Conservation (phyloP, 2,329 filamentous ascomycete genomes). For the Aspergillus sp. region DNA sequence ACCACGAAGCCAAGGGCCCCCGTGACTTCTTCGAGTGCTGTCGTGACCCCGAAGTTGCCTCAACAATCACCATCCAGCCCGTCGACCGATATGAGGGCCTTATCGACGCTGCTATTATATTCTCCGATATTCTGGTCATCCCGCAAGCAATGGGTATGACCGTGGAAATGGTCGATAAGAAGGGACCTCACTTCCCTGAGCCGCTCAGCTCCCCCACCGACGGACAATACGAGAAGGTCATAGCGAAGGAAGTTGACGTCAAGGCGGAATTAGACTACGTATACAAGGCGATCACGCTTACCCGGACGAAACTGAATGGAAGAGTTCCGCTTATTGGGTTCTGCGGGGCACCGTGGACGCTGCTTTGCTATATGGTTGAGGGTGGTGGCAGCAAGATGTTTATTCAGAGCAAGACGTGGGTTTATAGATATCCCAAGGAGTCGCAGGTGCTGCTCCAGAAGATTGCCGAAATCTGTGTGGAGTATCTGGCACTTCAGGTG, state of each 20-base stretch:
- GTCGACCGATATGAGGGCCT: constrained; percentile 88
- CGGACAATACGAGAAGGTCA: constrained; percentile 75
- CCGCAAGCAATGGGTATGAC: constrained; percentile 97
- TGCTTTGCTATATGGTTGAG: constrained; percentile 99
- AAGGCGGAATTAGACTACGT: constrained; percentile 85
- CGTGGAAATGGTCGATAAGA: constrained; percentile 98
- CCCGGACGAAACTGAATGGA: constrained; percentile 80
- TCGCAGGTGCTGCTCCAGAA: constrained; percentile 81
- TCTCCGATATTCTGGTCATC: constrained; percentile 96
- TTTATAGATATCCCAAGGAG: constrained; percentile 82
- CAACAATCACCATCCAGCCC: constrained; percentile 89
- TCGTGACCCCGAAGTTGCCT: constrained; percentile 86
- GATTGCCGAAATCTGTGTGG: constrained; percentile 91
- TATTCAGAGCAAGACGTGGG: constrained; percentile 91
- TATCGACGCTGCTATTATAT: constrained; percentile 96
- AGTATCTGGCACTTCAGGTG: constrained; percentile 90
- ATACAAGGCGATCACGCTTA: constrained; percentile 91
- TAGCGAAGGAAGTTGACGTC: constrained; percentile 79
- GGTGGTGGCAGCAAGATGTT: constrained; percentile 96
- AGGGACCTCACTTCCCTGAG: constrained; percentile 89
- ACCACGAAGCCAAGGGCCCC: constrained; percentile 87
- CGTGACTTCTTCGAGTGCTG: constrained; percentile 98
- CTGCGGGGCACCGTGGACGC: constrained; percentile 93
- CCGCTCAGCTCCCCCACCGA: constrained; percentile 79
- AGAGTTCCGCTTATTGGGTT: constrained; percentile 93